phyloP scores from a whole-genome alignment of 805 yeast genomes.

The Candida khao-thaluensis region DNA sequence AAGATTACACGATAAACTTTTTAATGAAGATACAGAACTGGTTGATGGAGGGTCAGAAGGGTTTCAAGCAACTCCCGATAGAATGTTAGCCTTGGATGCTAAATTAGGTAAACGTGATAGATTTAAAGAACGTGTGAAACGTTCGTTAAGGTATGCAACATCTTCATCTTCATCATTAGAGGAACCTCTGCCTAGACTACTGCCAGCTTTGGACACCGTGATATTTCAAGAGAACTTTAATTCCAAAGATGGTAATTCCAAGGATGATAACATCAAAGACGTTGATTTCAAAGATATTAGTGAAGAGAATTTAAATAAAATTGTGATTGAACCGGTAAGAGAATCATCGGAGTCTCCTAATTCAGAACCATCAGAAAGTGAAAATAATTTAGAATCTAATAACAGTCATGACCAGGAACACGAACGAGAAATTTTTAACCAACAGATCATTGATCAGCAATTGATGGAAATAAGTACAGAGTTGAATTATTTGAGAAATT shows the following conservation, averaged over 20 bases:
- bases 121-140: slow-evolving; percentile 11
- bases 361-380: not conserved
- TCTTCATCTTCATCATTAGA: slow-evolving; percentile 8
- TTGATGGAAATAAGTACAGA: slow-evolving; percentile 2
- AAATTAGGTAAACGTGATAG: slow-evolving; percentile 13
- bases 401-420: not conserved
- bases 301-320: slow-evolving; percentile 5
- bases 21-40: slow-evolving; percentile 21
- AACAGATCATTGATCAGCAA: slow-evolving; percentile 9
- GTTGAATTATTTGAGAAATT: slow-evolving; percentile 9
- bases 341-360: slow-evolving; percentile 3
- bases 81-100: slow-evolving; percentile 9
- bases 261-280: slow-evolving; percentile 2
- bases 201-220: not conserved
- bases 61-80: not conserved
- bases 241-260: slow-evolving; percentile 1
- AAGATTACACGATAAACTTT: slow-evolving; percentile 34
- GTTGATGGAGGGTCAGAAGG: slow-evolving; percentile 21
- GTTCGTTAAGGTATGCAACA: slow-evolving; percentile 6
- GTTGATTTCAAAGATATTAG: not conserved
- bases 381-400: not conserved
- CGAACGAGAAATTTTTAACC: not conserved
- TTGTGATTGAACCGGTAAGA: slow-evolving; percentile 11
- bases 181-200: not conserved
- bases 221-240: not conserved